These are phyloP conservation scores for Pinus tabuliformis DNA, from an alignment of 75 land plant genomes.

Conservation along the genomic window DNA sequence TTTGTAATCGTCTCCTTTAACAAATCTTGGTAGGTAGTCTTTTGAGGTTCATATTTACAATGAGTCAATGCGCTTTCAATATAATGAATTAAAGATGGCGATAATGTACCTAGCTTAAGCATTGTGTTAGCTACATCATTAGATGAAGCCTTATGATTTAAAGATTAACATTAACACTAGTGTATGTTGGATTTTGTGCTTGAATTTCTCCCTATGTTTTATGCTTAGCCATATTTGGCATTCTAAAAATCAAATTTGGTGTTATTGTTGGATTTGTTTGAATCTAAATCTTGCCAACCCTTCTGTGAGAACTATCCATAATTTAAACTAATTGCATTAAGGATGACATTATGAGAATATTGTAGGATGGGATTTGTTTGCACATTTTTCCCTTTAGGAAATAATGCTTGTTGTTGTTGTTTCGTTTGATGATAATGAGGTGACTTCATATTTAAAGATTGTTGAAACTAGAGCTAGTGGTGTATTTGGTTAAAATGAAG, in stretches of 20 bases:
- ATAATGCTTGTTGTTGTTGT: constrained; percentile 17
- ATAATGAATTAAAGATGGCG: constrained; percentile 74
- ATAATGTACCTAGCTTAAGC: constrained; percentile 61
- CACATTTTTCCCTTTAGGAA: constrained; percentile 20
- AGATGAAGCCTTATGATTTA: too few species aligned
- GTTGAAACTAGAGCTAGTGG: constrained; percentile 16
- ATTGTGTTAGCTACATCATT: too few species aligned
- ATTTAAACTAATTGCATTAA: constrained; percentile 23
- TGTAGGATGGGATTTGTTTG: constrained; percentile 27
- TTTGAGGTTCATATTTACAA: constrained; percentile 83
- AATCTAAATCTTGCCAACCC: constrained; percentile 69
- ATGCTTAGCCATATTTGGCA: too few species aligned
- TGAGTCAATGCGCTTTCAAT: constrained; percentile 88
- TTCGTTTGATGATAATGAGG: constrained; percentile 25
- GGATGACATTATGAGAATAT: constrained; percentile 18
- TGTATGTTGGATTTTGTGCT: too few species aligned
- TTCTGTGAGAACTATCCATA: constrained; percentile 15
- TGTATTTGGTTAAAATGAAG: constrained; percentile 15
- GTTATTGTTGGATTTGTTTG: constrained; percentile 36
- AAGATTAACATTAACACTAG: too few species aligned
- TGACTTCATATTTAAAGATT: constrained; percentile 24
- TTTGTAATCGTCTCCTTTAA: constrained; percentile 69
- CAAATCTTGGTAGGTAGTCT: constrained; percentile 56
- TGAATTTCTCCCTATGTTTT: too few species aligned
- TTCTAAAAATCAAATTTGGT: too few species aligned